Base-by-base conservation (phyloP, 768 basidiomycete species). In the Obba rivulosa region DNA sequence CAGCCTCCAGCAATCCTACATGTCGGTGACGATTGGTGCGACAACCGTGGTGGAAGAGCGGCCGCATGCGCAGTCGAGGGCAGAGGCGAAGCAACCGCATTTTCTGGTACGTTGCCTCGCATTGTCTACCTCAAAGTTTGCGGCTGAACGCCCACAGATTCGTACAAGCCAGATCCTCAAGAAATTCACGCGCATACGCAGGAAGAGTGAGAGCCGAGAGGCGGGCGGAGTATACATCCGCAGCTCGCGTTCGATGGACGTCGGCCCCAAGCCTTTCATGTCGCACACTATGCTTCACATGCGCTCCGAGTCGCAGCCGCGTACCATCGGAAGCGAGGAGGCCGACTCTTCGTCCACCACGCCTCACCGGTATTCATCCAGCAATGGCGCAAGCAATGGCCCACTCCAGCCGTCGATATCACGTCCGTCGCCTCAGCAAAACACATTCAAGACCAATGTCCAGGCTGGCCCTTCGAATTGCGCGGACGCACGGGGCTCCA, bases 151-250 rank as follows among this genome's bases (percentile, higher is more conserved):
- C 36, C 45, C 21, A 11, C 43, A 64, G 63, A 40, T 51, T 14
- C 54, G 56, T 35, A 60, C 63, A 38, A 57, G 57, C 46, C 54
- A 56, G 45, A 56, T 64, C 42, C 37, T 62, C 46, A 62, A 60
- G 52, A 61, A 60, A 28, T 52, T 64, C 17, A 57, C 61, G 24
- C 43, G 54, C 14, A 23, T 62, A 13, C 51, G 50, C 25, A 24
- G 42, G 46, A 52, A 25, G 43, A 49, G 56, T 51, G 57, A 60
- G 16, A 51, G 38, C 43, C 48, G 46, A 23, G 25, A 39, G 21
- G 17, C 43, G 20, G 28, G 23, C 43, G 28, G 42, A 23, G 18
- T 43, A 25, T 48, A 52, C 50, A 37, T 22, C 36, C 55, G 56
- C 46, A 41, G 43, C 17, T 23, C 54, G 5, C 57, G 57, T 24